Evolutionary conservation across 257 asterid genomes (phyloP).

Genomic region (Lithospermum erythrorhizon): DNA sequence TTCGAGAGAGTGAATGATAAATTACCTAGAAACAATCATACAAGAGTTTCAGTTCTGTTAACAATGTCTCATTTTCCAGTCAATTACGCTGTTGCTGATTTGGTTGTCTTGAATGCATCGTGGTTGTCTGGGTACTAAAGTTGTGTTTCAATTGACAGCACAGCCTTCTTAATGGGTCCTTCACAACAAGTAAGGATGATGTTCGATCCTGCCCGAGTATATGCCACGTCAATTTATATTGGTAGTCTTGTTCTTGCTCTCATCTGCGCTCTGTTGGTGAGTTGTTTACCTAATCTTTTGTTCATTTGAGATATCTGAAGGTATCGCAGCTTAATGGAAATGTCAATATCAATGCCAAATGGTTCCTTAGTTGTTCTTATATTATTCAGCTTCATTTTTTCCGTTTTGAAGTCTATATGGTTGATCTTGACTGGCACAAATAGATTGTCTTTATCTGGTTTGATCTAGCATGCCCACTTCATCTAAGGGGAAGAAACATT

Average conservation of each 20-base stretch:
- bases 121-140: slow-evolving; percentile 24
- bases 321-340: background rate
- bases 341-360: no score
- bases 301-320: background rate
- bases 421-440: no score
- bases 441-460: no score
- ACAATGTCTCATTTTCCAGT: background rate
- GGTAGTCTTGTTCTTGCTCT: slow-evolving; percentile 80
- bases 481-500: no score
- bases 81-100: background rate
- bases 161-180: slow-evolving; percentile 82
- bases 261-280: slow-evolving; percentile 85
- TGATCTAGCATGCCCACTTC: no score
- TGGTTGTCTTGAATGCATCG: background rate
- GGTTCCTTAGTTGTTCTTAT: background rate
- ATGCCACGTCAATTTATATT: slow-evolving; percentile 60
- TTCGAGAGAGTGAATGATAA: background rate
- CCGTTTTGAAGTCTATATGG: no score
- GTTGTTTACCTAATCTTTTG: slow-evolving; percentile 5
- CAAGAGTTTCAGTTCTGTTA: background rate
- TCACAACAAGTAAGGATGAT: slow-evolving; percentile 70
- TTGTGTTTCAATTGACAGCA: slow-evolving; percentile 58
- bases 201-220: slow-evolving; percentile 72
- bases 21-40: background rate
- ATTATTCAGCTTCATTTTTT: no score